phyloP scores from a whole-genome alignment of 805 yeast genomes.

The Nakazawaea ambrosiae region DNA sequence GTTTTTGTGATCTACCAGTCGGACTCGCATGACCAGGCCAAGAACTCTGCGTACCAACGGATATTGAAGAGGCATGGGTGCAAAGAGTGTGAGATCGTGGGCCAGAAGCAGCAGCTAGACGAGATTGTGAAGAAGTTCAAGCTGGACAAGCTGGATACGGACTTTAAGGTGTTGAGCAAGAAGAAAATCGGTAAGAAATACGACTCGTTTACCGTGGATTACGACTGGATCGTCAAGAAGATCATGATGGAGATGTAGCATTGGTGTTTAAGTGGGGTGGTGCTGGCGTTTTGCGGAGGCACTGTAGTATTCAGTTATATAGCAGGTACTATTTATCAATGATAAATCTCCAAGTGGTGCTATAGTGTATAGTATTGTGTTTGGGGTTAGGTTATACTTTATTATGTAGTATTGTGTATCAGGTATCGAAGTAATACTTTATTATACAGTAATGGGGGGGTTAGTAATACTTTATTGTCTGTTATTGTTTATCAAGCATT shows the following conservation, averaged over 20 bases:
- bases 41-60: conserved; percentile 5
- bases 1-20: background rate
- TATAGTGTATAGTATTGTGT: too few species aligned
- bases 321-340: background rate
- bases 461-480: too few species aligned
- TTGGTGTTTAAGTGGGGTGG: background rate
- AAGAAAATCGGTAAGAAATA: conserved; percentile 6
- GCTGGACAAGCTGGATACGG: background rate
- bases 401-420: too few species aligned
- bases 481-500: too few species aligned
- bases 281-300: too few species aligned
- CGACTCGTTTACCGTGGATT: background rate
- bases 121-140: background rate
- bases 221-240: conserved; percentile 9
- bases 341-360: too few species aligned
- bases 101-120: background rate
- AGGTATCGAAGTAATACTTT: too few species aligned
- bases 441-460: too few species aligned
- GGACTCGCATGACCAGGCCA: background rate
- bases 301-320: too few species aligned
- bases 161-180: conserved; percentile 2
- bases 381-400: too few species aligned
- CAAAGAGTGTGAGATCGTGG: background rate
- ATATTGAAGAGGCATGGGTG: conserved; percentile 9
- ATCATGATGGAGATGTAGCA: conserved; percentile 1